Evolutionary conservation across 2,329 filamentous ascomycete genomes (phyloP), one percentile per base, ranked within the genome.

Genomic region (Amauroascus niger): DNA sequence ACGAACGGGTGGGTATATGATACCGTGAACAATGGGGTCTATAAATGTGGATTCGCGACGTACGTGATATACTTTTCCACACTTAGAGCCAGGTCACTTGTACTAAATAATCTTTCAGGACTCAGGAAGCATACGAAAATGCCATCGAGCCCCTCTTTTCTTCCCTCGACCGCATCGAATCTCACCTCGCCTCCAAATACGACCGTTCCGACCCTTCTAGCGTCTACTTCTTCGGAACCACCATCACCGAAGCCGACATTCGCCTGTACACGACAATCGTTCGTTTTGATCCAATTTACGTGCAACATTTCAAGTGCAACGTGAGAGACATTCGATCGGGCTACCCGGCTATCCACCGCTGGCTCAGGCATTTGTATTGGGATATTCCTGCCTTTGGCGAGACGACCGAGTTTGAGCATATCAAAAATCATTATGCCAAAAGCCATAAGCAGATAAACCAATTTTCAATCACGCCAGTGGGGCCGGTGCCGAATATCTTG

Each of bases 401-500:
- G 49, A 93, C 89, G 57, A 95, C 90, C 20, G 80, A 96, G 69
- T 95, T 95, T 68, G 81, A 94, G 69, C 93, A 98, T 72, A 97
- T 97, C 74, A 96, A 95, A 80, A 85, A 79, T 43, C 81, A 84
- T 63, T 84, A 84, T 65, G 84, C 81, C 1, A 81, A 80, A 73
- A 81, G 78, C 59, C 81, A 84, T 67, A 72, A 67, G 60, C 81
- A 83, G 69, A 84, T 84, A 61, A 84, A 84, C 65, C 79, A 65
- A 45, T 77, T 76, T 67, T 71, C 76, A 37, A 95, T 98, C 65
- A 91, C 88, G 22, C 90, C 91, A 0, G 66, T 95, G 14, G 91
- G 91, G 0, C 91, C 93, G 4, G 62, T 88, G 64, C 90, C 90
- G 37, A 79, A 94, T 71, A 85, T 98, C 58, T 63, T 96, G 70